Evolutionary conservation across 2,329 filamentous ascomycete genomes (phyloP).

Genomic region (Didymella sp.): DNA sequence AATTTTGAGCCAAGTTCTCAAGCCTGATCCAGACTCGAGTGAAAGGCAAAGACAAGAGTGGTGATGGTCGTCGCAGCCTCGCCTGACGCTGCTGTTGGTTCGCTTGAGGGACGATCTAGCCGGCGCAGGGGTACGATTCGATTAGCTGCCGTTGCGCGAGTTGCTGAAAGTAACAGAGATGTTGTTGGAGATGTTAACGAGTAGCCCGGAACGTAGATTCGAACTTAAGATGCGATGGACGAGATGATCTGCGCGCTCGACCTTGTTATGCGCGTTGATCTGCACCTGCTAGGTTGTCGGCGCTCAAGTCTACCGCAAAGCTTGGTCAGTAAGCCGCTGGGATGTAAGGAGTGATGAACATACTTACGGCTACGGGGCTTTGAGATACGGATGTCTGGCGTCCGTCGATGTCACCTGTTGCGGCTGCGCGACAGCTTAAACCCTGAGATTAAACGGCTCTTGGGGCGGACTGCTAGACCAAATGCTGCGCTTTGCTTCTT

Average conservation of each 20-base stretch:
- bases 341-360: constrained; percentile 13
- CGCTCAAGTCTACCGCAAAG: constrained; percentile 19
- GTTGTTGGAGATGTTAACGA: constrained; percentile 17
- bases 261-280: constrained; percentile 27
- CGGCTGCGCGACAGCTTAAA: constrained; percentile 44
- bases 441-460: constrained; percentile 41
- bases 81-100: constrained; percentile 47
- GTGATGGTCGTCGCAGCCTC: constrained; percentile 19
- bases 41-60: constrained; percentile 27
- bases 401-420: constrained; percentile 34
- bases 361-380: constrained; percentile 22
- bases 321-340: constrained; percentile 25
- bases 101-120: constrained; percentile 49
- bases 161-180: constrained; percentile 35
- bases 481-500: constrained; percentile 48
- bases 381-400: constrained; percentile 20
- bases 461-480: constrained; percentile 35
- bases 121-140: constrained; percentile 46
- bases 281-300: constrained; percentile 25
- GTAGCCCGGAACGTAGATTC: constrained; percentile 14
- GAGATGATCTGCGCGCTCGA: constrained; percentile 25
- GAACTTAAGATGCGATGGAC: constrained; percentile 17
- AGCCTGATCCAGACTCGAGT: constrained; percentile 25
- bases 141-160: constrained; percentile 48
- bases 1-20: constrained; percentile 19